A percentile compares a stretch with the other conserved stretches of the same genome.
Conservation (phyloP, 2,329 filamentous ascomycete species). For the Pseudocercospora eumusae region DNA sequence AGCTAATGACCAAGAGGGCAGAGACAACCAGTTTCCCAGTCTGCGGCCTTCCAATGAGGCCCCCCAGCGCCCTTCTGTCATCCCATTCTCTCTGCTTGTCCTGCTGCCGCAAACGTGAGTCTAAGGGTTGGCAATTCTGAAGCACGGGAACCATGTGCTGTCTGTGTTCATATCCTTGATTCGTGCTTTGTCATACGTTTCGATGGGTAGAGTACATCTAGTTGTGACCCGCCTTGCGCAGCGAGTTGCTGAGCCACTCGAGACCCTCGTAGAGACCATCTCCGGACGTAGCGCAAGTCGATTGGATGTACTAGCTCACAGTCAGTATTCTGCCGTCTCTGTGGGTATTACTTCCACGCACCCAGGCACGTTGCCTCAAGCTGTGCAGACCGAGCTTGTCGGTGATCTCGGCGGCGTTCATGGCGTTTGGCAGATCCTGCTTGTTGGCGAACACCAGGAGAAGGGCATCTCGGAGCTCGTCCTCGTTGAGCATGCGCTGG, state of each 20-base stretch:
- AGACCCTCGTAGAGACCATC: slow-evolving; percentile 99
- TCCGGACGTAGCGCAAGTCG: slow-evolving; percentile 96
- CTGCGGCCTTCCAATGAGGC: slow-evolving; percentile 16
- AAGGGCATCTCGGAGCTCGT: slow-evolving; percentile 95
- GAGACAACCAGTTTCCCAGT: slow-evolving; percentile 15
- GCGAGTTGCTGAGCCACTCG: slow-evolving; percentile 60
- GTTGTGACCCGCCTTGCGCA: slow-evolving; percentile 56
- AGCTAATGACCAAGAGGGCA: slow-evolving; percentile 28
- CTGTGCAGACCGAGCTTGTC: slow-evolving; percentile 99
- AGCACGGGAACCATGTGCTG: slow-evolving; percentile 29
- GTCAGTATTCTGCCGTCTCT: slow-evolving; percentile 9
- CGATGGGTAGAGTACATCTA: slow-evolving; percentile 34
- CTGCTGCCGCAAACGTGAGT: slow-evolving; percentile 34
- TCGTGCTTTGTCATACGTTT: slow-evolving; percentile 31
- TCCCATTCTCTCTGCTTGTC: slow-evolving; percentile 28
- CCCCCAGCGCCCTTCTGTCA: slow-evolving; percentile 15
- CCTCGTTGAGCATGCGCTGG: slow-evolving; percentile 97
- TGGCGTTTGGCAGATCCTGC: slow-evolving; percentile 89
- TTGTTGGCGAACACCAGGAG: slow-evolving; percentile 99
- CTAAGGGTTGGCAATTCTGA: slow-evolving; percentile 22
- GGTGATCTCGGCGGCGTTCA: slow-evolving; percentile 99
- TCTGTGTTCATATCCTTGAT: slow-evolving; percentile 20
- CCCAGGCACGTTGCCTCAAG: slow-evolving; percentile 97
- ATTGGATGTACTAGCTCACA: slow-evolving; percentile 84
- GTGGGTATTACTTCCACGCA: slow-evolving; percentile 71